Base-by-base conservation (phyloP, 768 basidiomycete genomes). In the Nidularia sp. region DNA sequence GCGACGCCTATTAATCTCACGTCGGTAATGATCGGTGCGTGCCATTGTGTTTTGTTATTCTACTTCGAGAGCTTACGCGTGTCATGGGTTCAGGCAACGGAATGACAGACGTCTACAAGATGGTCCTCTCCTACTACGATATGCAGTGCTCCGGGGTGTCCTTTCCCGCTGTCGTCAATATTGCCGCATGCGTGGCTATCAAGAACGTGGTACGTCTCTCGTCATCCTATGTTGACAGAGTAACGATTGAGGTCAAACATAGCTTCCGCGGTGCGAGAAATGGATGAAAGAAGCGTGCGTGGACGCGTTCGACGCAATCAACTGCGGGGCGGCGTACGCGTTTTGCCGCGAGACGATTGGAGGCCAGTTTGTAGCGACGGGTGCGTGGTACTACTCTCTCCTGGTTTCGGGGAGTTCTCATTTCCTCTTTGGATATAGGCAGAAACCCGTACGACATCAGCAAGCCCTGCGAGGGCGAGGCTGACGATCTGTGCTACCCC, bases 381-480 rank as follows among this genome's bases (percentile, higher is more conserved):
- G 75, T 77, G 34, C 61, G 78, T 56, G 31, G 2, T 13, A 49
- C 15, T 41, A 5, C 39, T 41, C 10, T 12, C 3, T 5, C 49
- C n/a, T 50, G 22, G 22, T 12, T 9, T 42, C 3, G n/a, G 9
- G 8, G 2, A 9, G 36, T n/a, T 50, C 13, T 8, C n/a, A 42
- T 2, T 22, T 18, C 18, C 15, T 13, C 22, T 25, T 25, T 22
- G n/a, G 10, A 31, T 13, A 4, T 6, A 75, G 75, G 72, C 10
- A 66, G 70, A 62, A 84, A 84, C 61, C 81, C 79, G 2, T 90
- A 92, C 61, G 88, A 92, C 59, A 79, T 92, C 49, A 84, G 78
- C 60, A 76, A 78, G 59, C 65, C 71, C 34, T 89, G 86, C 52
- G 75, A 78, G 56, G 77, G 83, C 52, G 60, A 65, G 32, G 64